Evolutionary conservation across 139 green algal species (phyloP).

Genomic region (Coelastrella sp.): DNA sequence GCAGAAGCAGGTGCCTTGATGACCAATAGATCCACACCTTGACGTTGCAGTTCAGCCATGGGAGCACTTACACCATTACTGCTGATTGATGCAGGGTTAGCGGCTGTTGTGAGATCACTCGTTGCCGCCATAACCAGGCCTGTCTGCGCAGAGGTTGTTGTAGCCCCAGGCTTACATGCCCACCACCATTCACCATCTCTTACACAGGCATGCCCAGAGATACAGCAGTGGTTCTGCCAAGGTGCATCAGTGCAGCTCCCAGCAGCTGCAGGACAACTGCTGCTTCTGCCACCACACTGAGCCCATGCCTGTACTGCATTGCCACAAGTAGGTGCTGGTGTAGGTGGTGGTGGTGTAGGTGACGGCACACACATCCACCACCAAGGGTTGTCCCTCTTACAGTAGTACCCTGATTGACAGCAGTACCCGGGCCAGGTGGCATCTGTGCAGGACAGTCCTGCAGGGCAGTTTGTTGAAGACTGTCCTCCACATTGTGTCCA

Average conservation of each 20-base stretch:
- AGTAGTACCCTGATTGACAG: conserved; percentile 1
- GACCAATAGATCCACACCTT: neutral
- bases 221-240: conserved; percentile 26
- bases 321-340: neutral
- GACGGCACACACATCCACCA: conserved; percentile 11
- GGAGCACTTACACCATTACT: neutral
- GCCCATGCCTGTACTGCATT: conserved; percentile 19
- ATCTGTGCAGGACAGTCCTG: neutral
- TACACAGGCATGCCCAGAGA: neutral
- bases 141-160: neutral
- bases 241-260: conserved; percentile 13
- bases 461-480: conserved; percentile 15
- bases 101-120: neutral
- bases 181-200: conserved; percentile 4
- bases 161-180: neutral
- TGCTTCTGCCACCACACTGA: conserved; percentile 14
- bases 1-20: neutral
- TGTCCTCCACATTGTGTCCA: neutral
- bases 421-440: neutral
- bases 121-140: neutral
- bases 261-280: conserved; percentile 3
- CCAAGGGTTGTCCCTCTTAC: conserved; percentile 12
- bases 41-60: neutral
- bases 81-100: neutral
- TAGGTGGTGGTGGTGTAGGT: conserved; percentile 2